Evolutionary conservation across 2,329 filamentous ascomycete species (phyloP), one percentile per base, ranked within the genome.

Genomic region (Cladosporium sp.): DNA sequence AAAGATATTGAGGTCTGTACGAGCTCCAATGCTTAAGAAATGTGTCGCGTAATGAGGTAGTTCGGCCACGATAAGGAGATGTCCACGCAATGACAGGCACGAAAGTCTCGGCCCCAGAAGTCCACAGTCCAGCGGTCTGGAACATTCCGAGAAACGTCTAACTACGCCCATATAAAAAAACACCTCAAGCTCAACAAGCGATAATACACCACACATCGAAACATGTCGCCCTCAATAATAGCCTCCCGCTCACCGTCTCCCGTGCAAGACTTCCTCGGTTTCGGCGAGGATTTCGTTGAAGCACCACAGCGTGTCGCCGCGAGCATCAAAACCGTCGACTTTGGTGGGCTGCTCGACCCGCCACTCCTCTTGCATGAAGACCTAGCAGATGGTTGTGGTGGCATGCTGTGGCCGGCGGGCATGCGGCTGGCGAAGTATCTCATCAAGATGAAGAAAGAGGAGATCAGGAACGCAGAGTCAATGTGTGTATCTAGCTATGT

Each of bases 341-440:
- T 98, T 74, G 89, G 91, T 69, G 90, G 91, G 47, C 85, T 95
- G 62, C 84, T 97, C 38, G 41, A 72, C 24, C 81, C 85, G 58
- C 88, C 91, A 54, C 84, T 98, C 68, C 84, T 86, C 67, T 86
- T 98, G 18, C 90, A 92, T 74, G 93, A 97, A 78, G 93, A 98
- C 78, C 85, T 97, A 58, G 87, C 87, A 66, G 87, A 91, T 69
- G 95, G 95, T 68, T 98, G 95, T 78, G 95, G 95, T 59, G 95
- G 95, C 2, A 92, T 96, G 79, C 85, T 96, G 12, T 98, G 95
- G 95, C 94, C 93, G 3, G 94, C 94, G 0, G 95, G 95, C 12
- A 91, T 96, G 88, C 87, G 95, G 18, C 83, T 99, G 63, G 87
- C 91, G 24, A 92, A 90, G 78, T 96, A 98, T 76, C 86, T 98